Base-by-base conservation (phyloP, 345 rosid genomes). In the Eucalyptus pumila region DNA sequence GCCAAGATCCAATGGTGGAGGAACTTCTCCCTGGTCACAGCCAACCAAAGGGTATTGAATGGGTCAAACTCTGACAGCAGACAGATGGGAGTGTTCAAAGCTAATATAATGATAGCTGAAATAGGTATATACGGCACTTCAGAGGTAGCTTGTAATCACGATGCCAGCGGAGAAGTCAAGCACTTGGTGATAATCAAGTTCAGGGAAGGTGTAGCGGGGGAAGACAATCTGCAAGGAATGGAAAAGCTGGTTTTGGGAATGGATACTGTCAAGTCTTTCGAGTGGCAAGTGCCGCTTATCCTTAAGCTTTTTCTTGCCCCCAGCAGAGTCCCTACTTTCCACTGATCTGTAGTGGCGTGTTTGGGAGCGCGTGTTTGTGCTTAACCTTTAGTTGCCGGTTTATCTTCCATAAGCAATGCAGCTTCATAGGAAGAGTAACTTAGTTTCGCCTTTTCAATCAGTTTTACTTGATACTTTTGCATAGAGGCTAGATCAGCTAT, bases 111-210 rank as follows among this genome's bases (percentile, higher is more conserved):
- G 3, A 14, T 7, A 65, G 5, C 76, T 5, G 34, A 85, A 12
- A 26, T 85, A 52, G 58, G 87, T 48, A 14, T 30, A 26, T 85
- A 30, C n/a, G 13, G 40, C 24, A 27, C 37, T 49, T 85, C 40
- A 27, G 58, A 47, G 87, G 8, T 7, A 34, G 5, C 5, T 30
- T 45, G 51, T 24, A 85, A 42, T 85, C 58, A n/a, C 7, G 37
- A 85, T 4, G 50, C 19, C 37, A n/a, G 6, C 3, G 87, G 58
- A 47, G 98, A 93, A 92, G 92, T 94, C 92, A 97, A 95, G 94
- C 97, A 97, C 92, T 94, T 56, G 92, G 97, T 92, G 85, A 87
- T 94, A 87, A 96, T 95, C 34, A 95, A 95, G 96, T 97, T 97
- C 88, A 95, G 94, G 90, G 96, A 94, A 87, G 95, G 88, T 91